Evolutionary conservation across 805 yeast genomes (phyloP), one percentile per base, ranked within the genome.

Genomic region (Teunomyces panamensis): DNA sequence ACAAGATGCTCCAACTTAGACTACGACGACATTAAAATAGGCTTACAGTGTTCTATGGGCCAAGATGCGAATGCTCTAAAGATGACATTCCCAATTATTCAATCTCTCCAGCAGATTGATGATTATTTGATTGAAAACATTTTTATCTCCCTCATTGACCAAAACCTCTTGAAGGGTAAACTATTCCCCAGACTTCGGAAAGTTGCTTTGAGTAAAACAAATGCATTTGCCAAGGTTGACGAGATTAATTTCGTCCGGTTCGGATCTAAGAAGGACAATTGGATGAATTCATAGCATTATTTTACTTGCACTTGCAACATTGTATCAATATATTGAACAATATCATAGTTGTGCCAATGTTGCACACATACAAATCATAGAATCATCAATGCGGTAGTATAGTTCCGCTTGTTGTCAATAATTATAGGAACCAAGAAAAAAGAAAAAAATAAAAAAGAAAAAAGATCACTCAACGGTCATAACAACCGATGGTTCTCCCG

Each of bases 111-210:
- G 26, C 45, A 30, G 9, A 47, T 65, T n/a, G 66, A 71, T 36
- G 80, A 78, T 49, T 43, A 56, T 10, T 64, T 75, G 33, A 69
- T 75, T 9, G 85, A 81, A 49, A 81, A 79, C 45, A 54, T 81
- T 6, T 59, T 81, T 41, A 66, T 78, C 10, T 63, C 79, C 2
- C 55, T 83, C n/a, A 74, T 79, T 35, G 84, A 79, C 50, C 79
- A 78, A 48, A 79, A 77, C 47, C 57, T 80, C 13, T 54, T 83
- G 30, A 78, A 74, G 50, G 86, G 83, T 0, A 81, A 81, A 49
- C 56, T 80, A 0, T 65, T 73, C 30, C 69, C 79, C 0, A 60
- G 73, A 30, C 58, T 68, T 8, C 63, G 73, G 35, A 62, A 67
- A 4, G 65, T 74, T 2, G 66, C 79, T 0, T 57, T 78, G 8